Evolutionary conservation across 192 early-diverging fungal genomes (phyloP).

Genomic region (Linnemannia hyalina): DNA sequence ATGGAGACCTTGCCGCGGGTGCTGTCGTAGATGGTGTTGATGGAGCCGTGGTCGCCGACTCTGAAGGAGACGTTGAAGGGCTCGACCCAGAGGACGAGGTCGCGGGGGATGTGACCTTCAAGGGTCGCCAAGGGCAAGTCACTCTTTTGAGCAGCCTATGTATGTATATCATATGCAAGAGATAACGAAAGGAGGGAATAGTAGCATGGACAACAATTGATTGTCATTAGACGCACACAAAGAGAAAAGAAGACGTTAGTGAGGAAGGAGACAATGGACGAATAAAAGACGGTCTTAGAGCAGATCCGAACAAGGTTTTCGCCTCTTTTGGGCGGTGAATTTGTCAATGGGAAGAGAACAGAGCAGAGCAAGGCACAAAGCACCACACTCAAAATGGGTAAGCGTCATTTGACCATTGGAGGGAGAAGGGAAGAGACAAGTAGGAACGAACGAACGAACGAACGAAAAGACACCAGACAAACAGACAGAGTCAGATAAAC

Average conservation of each 20-base stretch:
- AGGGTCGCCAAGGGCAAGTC: constrained; percentile 61
- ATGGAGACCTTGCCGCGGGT: constrained; percentile 59
- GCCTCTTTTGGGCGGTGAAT: background rate
- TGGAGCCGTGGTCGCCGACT: constrained; percentile 77
- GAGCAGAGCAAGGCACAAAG: background rate
- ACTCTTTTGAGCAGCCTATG: constrained; percentile 65
- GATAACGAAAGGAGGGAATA: background rate
- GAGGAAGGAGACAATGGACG: background rate
- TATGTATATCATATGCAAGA: background rate
- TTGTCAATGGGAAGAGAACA: background rate
- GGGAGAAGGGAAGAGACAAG: background rate
- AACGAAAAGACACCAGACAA: background rate
- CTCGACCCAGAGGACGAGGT: constrained; percentile 81
- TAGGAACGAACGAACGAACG: too few relatives aligned
- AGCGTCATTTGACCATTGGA: constrained; percentile 2
- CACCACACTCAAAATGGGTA: constrained; percentile 3
- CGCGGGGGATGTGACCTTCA: constrained; percentile 70
- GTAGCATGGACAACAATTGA: too few relatives aligned
- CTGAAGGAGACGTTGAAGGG: constrained; percentile 79
- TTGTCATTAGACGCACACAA: background rate
- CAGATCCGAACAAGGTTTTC: background rate
- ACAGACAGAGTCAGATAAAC: background rate
- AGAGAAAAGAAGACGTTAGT: constrained; percentile 1
- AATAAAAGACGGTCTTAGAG: background rate
- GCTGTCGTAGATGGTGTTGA: constrained; percentile 74